Evolutionary conservation across 2,329 filamentous ascomycete genomes (phyloP), one percentile per base, ranked within the genome.

Genomic region (Venturiaceae sp.): DNA sequence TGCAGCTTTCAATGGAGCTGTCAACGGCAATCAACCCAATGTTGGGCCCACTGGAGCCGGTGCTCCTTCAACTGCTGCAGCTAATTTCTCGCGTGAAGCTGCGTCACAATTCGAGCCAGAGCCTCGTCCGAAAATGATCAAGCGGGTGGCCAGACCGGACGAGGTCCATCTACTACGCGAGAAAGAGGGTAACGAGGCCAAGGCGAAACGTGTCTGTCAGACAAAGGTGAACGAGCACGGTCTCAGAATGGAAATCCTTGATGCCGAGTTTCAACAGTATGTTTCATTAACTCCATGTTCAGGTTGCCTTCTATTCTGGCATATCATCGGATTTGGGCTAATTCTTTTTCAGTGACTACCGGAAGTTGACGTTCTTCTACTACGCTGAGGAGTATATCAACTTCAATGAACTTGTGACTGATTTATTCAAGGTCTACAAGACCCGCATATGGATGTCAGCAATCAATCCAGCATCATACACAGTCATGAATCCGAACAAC

Each of bases 361-460:
- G 97, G 75, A 99, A 99, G 72, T 77, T 99, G 58, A 99, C 95
- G 0, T 97, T 97, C 74, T 99, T 96, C 77, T 99, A 97, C 75
- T 99, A 96, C 70, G 92, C 94, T 57, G 92, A 96, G 68, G 85
- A 90, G 0, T 99, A 99, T 71, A 96, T 99, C 78, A 97, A 97
- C 75, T 99, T 99, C 80, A 99, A 99, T 71, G 90, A 90, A 2
- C 83, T 99, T 16, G 94, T 99, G 57, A 96, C 92, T 0, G 94
- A 99, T 69, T 80, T 99, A 13, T 99, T 97, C 82, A 97, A 97
- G 75, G 92, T 97, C 62, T 99, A 97, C 80, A 99, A 99, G 78
- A 96, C 92, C 23, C 85, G 95, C 65, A 99, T 99, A 67, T 99
- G 94, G 94, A 96, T 99, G 90, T 97, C 92, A 4, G 94, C 94